These are phyloP conservation scores for Rhizopogon rudus DNA, from an alignment of 768 basidiomycete genomes.

Conservation along the genomic window DNA sequence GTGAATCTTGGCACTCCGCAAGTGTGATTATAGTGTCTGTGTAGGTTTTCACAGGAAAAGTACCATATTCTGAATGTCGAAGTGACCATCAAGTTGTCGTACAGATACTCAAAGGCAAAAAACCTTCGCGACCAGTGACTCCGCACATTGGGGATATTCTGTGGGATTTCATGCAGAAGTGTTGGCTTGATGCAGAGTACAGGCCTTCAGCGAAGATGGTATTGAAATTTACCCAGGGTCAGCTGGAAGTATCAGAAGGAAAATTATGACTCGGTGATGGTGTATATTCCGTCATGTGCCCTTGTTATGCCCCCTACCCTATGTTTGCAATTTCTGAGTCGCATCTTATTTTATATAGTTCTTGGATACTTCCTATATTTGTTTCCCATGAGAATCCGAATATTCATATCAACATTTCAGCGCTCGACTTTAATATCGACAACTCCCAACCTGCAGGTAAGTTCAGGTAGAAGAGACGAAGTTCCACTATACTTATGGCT, in stretches of 20 bases:
- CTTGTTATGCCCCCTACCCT: neutral
- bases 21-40: neutral
- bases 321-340: neutral
- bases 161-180: conserved; percentile 6
- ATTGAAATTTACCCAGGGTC: neutral
- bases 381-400: too few species aligned
- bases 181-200: conserved; percentile 9
- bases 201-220: neutral
- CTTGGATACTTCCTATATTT: neutral
- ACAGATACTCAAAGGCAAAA: neutral
- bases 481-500: too few species aligned
- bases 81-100: neutral
- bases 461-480: too few species aligned
- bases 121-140: neutral
- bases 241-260: neutral
- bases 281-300: conserved; percentile 2
- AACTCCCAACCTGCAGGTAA: too few species aligned
- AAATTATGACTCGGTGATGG: neutral
- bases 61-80: neutral
- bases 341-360: too few species aligned
- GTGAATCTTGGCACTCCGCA: conserved; percentile 12
- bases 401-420: neutral
- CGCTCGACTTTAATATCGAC: too few species aligned
- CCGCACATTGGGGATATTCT: neutral
- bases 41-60: conserved; percentile 2